Conservation (phyloP, 139 green algal species). For the Ettlia oleoabundans region DNA sequence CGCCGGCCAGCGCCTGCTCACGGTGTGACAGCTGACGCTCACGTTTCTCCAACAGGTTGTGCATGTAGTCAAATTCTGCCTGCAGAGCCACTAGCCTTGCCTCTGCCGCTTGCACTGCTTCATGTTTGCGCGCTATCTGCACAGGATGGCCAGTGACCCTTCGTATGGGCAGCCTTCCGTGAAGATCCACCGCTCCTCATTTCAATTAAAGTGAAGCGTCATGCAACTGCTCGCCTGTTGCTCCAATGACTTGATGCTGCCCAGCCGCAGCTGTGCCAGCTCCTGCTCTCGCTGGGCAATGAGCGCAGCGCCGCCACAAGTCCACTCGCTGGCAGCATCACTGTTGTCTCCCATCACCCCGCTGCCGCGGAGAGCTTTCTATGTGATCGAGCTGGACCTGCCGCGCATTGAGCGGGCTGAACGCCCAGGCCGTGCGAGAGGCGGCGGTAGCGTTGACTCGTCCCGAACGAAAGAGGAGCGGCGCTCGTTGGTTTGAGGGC, state of each 20-base stretch:
- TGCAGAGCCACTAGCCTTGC: constrained; percentile 7
- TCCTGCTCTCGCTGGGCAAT: constrained; percentile 32
- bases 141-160: background rate
- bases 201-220: too few relatives aligned
- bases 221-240: constrained; percentile 9
- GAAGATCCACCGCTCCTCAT: too few relatives aligned
- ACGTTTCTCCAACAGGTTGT: constrained; percentile 39
- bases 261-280: constrained; percentile 15
- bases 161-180: background rate
- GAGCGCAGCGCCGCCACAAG: background rate
- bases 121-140: constrained; percentile 13
- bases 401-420: too few relatives aligned
- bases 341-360: too few relatives aligned
- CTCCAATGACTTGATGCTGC: background rate
- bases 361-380: too few relatives aligned
- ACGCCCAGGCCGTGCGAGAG: too few relatives aligned
- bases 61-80: constrained; percentile 45
- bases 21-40: constrained; percentile 37
- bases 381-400: too few relatives aligned
- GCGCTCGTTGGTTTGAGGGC: too few relatives aligned
- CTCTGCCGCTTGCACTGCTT: background rate
- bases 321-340: too few relatives aligned
- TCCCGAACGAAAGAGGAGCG: too few relatives aligned
- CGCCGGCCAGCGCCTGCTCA: constrained; percentile 5
- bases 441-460: too few relatives aligned